Evolutionary conservation across 176 grass and related monocot species (phyloP).

Genomic region (Canna indica): DNA sequence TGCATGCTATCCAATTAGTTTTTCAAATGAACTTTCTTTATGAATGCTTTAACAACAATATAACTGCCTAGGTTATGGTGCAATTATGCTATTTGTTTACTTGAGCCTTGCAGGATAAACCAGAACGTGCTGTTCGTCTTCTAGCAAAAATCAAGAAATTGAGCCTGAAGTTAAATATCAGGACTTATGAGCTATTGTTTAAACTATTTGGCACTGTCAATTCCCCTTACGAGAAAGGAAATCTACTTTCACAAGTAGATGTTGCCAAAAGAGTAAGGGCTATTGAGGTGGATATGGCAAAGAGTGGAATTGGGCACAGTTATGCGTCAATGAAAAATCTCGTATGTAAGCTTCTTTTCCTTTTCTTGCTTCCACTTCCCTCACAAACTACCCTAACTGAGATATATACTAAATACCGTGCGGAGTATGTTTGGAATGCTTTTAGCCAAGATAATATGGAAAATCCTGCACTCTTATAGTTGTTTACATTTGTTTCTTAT

Average conservation of each 20-base stretch:
- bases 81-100: not conserved
- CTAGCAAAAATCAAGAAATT: constrained; percentile 56
- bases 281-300: constrained; percentile 83
- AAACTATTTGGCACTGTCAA: constrained; percentile 70
- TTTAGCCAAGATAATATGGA: too few relatives aligned
- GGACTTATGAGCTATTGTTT: constrained; percentile 69
- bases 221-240: constrained; percentile 73
- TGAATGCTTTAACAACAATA: not conserved
- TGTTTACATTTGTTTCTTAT: too few relatives aligned
- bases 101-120: constrained; percentile 46
- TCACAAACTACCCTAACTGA: not conserved
- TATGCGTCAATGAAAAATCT: constrained; percentile 59
- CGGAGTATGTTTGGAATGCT: not conserved
- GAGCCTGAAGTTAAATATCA: constrained; percentile 53
- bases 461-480: not conserved
- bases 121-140: constrained; percentile 60
- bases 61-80: not conserved
- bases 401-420: not conserved
- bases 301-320: constrained; percentile 55
- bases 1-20: not conserved
- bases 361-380: not conserved
- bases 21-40: not conserved
- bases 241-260: constrained; percentile 62
- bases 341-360: constrained; percentile 34
- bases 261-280: constrained; percentile 71